phyloP scores from a whole-genome alignment of 345 rosid genomes.

The Camelina sativa region DNA sequence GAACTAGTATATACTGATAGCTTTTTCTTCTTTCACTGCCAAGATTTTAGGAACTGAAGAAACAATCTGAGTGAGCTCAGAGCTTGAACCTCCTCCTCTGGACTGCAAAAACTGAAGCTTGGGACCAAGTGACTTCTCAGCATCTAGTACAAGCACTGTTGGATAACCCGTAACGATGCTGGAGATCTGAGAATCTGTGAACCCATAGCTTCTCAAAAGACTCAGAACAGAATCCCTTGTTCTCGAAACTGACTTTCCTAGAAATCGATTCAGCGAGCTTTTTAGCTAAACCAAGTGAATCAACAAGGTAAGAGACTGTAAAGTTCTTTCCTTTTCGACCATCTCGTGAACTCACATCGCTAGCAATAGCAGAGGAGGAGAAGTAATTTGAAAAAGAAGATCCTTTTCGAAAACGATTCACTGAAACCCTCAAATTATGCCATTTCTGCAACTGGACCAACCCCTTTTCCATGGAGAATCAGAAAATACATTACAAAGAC shows the following conservation, averaged over 20 bases:
- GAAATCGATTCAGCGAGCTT: slow-evolving; percentile 33
- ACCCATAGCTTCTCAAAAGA: slow-evolving; percentile 32
- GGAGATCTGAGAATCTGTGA: slow-evolving; percentile 37
- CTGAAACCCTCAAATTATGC: background rate
- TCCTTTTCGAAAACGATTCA: background rate
- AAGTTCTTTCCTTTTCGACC: slow-evolving; percentile 12
- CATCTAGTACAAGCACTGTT: slow-evolving; percentile 8
- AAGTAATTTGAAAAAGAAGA: background rate
- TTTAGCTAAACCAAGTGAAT: slow-evolving; percentile 28
- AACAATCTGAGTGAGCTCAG: slow-evolving; percentile 15
- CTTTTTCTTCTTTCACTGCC: background rate
- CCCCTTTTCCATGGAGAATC: slow-evolving; percentile 11
- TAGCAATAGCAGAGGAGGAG: slow-evolving; percentile 3
- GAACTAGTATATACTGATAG: background rate
- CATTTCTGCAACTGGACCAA: background rate
- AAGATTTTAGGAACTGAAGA: slow-evolving; percentile 23
- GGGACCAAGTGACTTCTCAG: slow-evolving; percentile 39
- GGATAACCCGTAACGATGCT: slow-evolving; percentile 23
- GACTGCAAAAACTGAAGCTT: slow-evolving; percentile 21
- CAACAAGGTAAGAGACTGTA: slow-evolving; percentile 24
- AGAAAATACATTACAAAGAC: background rate
- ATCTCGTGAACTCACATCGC: background rate
- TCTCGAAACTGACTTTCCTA: background rate
- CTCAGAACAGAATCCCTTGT: slow-evolving; percentile 9
- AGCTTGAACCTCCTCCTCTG: slow-evolving; percentile 22